Conservation (phyloP, 2,329 filamentous ascomycete genomes). For the Aphanocladium album region DNA sequence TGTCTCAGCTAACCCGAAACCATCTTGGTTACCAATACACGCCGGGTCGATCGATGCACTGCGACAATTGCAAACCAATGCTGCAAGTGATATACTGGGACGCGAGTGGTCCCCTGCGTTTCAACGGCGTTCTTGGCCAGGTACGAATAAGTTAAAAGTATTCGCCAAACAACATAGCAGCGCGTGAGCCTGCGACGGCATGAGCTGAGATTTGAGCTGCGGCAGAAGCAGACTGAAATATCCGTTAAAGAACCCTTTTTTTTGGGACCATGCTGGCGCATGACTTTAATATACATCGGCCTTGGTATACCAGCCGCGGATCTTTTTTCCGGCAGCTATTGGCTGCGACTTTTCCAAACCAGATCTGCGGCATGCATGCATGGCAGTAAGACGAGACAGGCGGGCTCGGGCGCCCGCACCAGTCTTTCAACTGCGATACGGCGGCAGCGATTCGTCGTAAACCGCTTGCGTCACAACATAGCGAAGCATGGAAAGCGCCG, state of each 20-base stretch:
- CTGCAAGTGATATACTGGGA: background rate
- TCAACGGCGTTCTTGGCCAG: background rate
- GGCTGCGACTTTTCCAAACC: background rate
- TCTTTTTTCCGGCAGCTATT: background rate
- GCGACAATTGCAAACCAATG: background rate
- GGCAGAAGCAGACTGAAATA: background rate
- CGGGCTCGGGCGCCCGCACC: background rate
- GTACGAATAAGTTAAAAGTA: background rate
- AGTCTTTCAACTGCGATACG: background rate
- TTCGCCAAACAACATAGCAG: background rate
- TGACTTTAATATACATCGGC: background rate
- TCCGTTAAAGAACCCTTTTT: background rate
- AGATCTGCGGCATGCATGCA: background rate
- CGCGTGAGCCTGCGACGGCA: background rate
- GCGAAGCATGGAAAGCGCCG: background rate
- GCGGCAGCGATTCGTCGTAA: background rate
- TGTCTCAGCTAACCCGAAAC: background rate
- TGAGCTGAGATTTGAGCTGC: constrained; percentile 2
- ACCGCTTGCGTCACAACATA: background rate
- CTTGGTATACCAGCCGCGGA: background rate
- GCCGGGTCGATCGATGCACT: background rate
- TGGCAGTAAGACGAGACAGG: background rate
- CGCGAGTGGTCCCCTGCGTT: background rate
- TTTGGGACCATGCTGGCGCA: background rate
- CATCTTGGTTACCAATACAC: background rate